Evolutionary conservation across 2,329 filamentous ascomycete species (phyloP).

Genomic region (Cladorrhinum sp.): DNA sequence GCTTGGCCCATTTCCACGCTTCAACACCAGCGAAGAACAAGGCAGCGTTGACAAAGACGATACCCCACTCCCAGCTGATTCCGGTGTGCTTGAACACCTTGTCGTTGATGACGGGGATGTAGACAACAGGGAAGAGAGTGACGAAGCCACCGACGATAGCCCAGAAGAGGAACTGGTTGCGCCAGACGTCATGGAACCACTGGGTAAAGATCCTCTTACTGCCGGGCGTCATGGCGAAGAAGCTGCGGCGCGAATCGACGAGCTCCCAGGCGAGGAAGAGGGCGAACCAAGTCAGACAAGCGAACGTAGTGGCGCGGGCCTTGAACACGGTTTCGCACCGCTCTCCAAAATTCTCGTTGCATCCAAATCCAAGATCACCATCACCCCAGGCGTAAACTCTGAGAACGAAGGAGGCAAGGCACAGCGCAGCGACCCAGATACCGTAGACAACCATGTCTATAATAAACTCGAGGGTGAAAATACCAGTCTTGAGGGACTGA

Average conservation of each 20-base stretch:
- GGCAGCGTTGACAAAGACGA: slow-evolving; percentile 62
- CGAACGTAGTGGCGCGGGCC: slow-evolving; percentile 68
- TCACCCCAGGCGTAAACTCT: slow-evolving; percentile 53
- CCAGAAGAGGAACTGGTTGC: slow-evolving; percentile 67
- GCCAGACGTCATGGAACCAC: slow-evolving; percentile 58
- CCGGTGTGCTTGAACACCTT: slow-evolving; percentile 67
- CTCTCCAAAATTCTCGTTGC: slow-evolving; percentile 52
- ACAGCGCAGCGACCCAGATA: slow-evolving; percentile 60
- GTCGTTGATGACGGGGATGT: slow-evolving; percentile 65
- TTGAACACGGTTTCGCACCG: slow-evolving; percentile 58
- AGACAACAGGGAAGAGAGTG: slow-evolving; percentile 61
- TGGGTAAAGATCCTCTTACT: slow-evolving; percentile 47
- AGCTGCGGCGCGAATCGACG: slow-evolving; percentile 64
- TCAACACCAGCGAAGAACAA: slow-evolving; percentile 58
- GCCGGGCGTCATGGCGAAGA: slow-evolving; percentile 64
- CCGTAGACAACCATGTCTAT: slow-evolving; percentile 68
- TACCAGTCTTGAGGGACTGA: slow-evolving; percentile 56
- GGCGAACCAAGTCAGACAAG: slow-evolving; percentile 65
- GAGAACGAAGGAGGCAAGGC: slow-evolving; percentile 57
- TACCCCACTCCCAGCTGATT: slow-evolving; percentile 69
- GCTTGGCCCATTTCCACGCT: slow-evolving; percentile 66
- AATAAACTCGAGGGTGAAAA: slow-evolving; percentile 64
- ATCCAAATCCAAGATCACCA: slow-evolving; percentile 50
- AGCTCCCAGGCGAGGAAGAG: slow-evolving; percentile 72
- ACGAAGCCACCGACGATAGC: slow-evolving; percentile 58